phyloP scores from a whole-genome alignment of 208 protist genomes.

The Leishmania tarentolae region DNA sequence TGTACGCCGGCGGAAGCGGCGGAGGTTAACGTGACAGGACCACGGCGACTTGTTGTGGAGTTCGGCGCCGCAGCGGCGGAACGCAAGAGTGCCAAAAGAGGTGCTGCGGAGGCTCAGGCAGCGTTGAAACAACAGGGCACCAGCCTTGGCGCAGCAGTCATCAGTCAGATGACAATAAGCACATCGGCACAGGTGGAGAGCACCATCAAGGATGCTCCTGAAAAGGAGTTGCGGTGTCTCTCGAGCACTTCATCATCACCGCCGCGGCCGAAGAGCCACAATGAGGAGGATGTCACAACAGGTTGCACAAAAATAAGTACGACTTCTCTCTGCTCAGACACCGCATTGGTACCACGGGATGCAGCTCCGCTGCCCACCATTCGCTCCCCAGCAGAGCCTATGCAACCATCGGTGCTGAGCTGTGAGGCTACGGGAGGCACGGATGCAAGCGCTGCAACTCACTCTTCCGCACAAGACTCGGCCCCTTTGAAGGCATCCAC shows the following conservation, averaged over 20 bases:
- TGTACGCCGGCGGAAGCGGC: neutral
- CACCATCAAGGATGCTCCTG: conserved; percentile 15
- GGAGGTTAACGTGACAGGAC: conserved; percentile 31
- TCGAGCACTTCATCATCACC: neutral
- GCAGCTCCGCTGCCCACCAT: conserved; percentile 15
- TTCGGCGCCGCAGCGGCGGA: neutral
- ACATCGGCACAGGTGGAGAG: neutral
- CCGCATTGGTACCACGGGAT: conserved; percentile 12
- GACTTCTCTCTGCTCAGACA: conserved; percentile 16
- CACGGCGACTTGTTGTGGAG: conserved; percentile 8
- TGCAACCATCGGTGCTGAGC: neutral
- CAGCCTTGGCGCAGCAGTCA: neutral
- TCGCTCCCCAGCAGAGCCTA: neutral
- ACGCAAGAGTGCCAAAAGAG: conserved; percentile 3
- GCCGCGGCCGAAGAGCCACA: neutral
- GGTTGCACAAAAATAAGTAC: conserved; percentile 9
- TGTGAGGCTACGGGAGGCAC: neutral
- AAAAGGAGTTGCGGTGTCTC: conserved; percentile 1
- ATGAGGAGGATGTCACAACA: neutral
- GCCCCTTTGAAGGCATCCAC: neutral
- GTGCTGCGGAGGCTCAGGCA: neutral
- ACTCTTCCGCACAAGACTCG: neutral
- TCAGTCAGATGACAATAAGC: conserved; percentile 7
- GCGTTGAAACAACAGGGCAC: neutral
- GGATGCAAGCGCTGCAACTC: neutral